These are phyloP conservation scores for Xerophyta viscosa DNA, from an alignment of 106 monocot species.

Conservation along the genomic window DNA sequence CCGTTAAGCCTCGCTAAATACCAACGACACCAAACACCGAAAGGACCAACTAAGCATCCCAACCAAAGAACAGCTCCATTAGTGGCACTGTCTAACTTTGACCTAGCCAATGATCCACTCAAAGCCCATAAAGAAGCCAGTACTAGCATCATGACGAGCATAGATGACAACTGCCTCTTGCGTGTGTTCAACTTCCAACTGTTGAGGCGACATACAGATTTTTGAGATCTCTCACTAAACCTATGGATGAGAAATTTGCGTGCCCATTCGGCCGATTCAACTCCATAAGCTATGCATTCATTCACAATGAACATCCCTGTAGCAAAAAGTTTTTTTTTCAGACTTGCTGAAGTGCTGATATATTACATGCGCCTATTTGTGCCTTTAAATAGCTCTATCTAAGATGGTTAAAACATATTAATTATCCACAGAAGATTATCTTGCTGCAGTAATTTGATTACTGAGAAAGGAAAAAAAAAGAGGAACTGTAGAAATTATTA, in stretches of 20 bases:
- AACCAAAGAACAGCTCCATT: conserved; percentile 61
- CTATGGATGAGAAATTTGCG: conserved; percentile 14
- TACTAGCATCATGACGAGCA: conserved; percentile 25
- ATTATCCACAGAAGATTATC: too few species aligned
- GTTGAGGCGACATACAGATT: conserved; percentile 4
- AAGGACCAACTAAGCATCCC: conserved; percentile 60
- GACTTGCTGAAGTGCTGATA: too few species aligned
- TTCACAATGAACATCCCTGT: conserved; percentile 72
- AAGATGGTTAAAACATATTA: too few species aligned
- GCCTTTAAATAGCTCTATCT: too few species aligned
- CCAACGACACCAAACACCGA: conserved; percentile 88
- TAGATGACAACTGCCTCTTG: conserved; percentile 17
- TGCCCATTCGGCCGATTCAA: conserved; percentile 43
- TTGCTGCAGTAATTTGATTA: too few species aligned
- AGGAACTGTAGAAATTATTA: too few species aligned
- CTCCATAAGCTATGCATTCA: conserved; percentile 48
- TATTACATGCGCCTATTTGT: too few species aligned
- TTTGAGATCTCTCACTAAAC: conserved; percentile 7
- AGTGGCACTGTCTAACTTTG: conserved; percentile 14
- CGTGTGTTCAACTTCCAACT: conserved; percentile 32
- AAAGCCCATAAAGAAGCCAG: conserved; percentile 33
- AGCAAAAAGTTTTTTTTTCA: too few species aligned
- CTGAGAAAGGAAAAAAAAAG: too few species aligned
- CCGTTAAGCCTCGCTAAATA: conserved; percentile 82
- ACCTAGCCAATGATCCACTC: conserved; percentile 31